A percentile compares a stretch with the other conserved stretches of the same genome.
Conservation (phyloP, 352 stramenopile genomes). For the Phytophthora fragariae region DNA sequence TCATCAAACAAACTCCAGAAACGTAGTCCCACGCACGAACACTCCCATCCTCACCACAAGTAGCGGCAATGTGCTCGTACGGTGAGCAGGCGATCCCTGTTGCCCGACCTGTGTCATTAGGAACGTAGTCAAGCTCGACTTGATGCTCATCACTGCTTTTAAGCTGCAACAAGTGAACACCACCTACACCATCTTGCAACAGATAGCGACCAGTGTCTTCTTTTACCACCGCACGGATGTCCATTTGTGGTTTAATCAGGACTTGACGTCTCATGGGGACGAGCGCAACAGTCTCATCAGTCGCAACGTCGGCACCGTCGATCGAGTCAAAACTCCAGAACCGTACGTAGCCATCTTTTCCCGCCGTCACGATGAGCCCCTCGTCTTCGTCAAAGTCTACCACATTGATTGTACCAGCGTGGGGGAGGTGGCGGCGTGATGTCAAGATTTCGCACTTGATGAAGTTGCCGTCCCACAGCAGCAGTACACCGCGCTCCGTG, state of each 20-base stretch:
- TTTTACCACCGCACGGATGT: constrained; percentile 77
- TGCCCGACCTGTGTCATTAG: constrained; percentile 73
- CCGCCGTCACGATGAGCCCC: constrained; percentile 69
- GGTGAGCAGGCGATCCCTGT: constrained; percentile 83
- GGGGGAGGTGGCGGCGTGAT: constrained; percentile 67
- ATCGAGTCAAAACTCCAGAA: constrained; percentile 92
- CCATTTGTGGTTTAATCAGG: constrained; percentile 57
- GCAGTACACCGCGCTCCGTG: constrained; percentile 84
- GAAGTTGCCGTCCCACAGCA: constrained; percentile 96
- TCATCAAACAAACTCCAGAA: constrained; percentile 52
- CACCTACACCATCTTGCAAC: constrained; percentile 65
- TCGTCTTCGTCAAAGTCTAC: constrained; percentile 65
- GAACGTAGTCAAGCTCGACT: constrained; percentile 63
- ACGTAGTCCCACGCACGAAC: constrained; percentile 92
- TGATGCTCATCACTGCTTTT: constrained; percentile 46
- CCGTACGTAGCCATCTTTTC: constrained; percentile 87
- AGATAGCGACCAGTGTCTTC: constrained; percentile 54
- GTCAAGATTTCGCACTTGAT: constrained; percentile 94
- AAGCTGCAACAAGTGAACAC: constrained; percentile 60
- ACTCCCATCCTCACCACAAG: constrained; percentile 86
- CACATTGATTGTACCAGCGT: constrained; percentile 78
- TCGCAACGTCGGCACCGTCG: constrained; percentile 85
- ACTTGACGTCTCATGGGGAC: constrained; percentile 75
- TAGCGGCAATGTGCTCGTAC: constrained; percentile 87
- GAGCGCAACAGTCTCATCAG: constrained; percentile 81